Evolutionary conservation across 1,139 yeast species (phyloP).

Genomic region (Suhomyces coccinellae): DNA sequence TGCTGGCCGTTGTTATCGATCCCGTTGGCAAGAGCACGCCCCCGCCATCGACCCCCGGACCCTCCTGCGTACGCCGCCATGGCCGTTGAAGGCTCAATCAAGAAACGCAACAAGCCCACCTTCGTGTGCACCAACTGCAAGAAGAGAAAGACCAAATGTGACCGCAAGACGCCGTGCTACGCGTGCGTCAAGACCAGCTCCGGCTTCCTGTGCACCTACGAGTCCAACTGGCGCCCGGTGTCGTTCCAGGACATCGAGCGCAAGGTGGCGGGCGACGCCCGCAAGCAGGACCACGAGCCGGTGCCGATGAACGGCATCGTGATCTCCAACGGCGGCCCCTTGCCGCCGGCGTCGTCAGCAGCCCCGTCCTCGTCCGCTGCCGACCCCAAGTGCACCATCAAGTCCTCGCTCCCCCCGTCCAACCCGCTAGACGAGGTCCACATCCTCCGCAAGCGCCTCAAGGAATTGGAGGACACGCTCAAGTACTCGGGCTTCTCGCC

Average conservation of each 20-base stretch:
- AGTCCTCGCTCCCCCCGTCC: not conserved
- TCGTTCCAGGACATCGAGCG: conserved; percentile 6
- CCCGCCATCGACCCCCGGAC: not conserved
- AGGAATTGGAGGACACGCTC: conserved; percentile 13
- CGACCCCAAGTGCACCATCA: not conserved
- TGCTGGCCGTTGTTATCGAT: too few species aligned
- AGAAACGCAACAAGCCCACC: conserved; percentile 30
- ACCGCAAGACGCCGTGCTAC: conserved; percentile 29
- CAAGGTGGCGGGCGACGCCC: not conserved
- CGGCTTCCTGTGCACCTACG: conserved; percentile 21
- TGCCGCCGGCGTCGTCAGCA: not conserved
- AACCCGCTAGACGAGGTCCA: conserved; percentile 13
- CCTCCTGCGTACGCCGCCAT: not conserved
- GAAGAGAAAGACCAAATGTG: conserved; percentile 32
- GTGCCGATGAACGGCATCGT: not conserved
- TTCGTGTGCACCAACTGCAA: conserved; percentile 32
- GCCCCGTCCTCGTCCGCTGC: not conserved
- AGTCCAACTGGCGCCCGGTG: conserved; percentile 12
- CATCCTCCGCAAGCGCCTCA: conserved; percentile 10
- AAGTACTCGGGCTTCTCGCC: conserved; percentile 1
- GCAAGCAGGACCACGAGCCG: not conserved
- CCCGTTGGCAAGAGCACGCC: too few species aligned
- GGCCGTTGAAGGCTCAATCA: conserved; percentile 4
- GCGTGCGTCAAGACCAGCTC: conserved; percentile 27
- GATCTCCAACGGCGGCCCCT: not conserved